Evolutionary conservation across 192 early-diverging fungal species (phyloP), one percentile per base, ranked within the genome.

Genomic region (Backusella sp.): DNA sequence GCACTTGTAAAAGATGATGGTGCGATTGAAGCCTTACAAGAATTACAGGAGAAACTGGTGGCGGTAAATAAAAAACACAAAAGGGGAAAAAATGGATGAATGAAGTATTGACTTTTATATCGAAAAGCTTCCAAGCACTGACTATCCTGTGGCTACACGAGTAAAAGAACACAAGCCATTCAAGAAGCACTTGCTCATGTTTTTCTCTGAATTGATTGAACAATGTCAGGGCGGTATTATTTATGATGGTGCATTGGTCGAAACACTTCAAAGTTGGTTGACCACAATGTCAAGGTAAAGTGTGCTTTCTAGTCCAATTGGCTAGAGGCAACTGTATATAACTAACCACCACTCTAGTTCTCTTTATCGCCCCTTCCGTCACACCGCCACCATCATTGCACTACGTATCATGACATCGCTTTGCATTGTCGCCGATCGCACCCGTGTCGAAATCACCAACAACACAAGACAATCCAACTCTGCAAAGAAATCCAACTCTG

Each of bases 321-420:
- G 30, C 2, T 30, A 30, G 30, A 30, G 1, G 30, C 37, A 11
- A 37, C 8, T 39, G 0, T 1, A 30, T 30, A 36, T 39, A n/a
- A n/a, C 11, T 39, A 39, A 87, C 85, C 84, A 17, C 15, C 23
- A 56, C 30, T 28, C 78, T 86, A 91, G 91, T 36, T 94, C 94
- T 2, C 73, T 90, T 1, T 97, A 93, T 72, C 88, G 96, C 19
- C 94, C 96, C 12, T 95, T 99, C 80, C 86, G 98, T 5, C 97
- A 99, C 74, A 96, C 94, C 7, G 88, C 96, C 3, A 94, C 97
- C 3, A 70, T 91, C 0, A 85, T 89, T 1, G 86, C 92, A 19
- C 86, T 98, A 30, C 82, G 85, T 9, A 73, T 97, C 15, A 84
- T 92, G 52, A 82, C 86, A 2, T 86, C 85, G 6, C 85, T 99